Evolutionary conservation across 768 basidiomycete species (phyloP).

Genomic region (Kwoniella bestiolae): DNA sequence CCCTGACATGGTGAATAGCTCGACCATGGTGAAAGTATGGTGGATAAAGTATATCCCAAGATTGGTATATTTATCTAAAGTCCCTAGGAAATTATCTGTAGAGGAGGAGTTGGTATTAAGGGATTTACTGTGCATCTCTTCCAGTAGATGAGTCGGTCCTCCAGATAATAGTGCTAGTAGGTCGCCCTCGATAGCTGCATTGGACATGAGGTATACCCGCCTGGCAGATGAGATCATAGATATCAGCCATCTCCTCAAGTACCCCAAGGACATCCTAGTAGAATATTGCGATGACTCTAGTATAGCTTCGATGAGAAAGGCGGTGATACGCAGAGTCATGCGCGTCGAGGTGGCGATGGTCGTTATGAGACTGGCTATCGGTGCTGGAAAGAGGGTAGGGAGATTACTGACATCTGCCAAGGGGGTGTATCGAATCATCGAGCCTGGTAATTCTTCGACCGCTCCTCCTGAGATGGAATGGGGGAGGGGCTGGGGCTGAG

Average conservation of each 20-base stretch:
- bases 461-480: neutral
- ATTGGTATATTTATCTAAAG: conserved; percentile 59
- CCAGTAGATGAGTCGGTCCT: neutral
- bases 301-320: conserved; percentile 57
- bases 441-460: conserved; percentile 10
- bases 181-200: conserved; percentile 38
- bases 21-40: conserved; percentile 58
- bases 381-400: conserved; percentile 54
- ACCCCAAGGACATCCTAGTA: conserved; percentile 51
- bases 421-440: conserved; percentile 14
- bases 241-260: conserved; percentile 55
- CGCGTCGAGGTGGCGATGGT: conserved; percentile 52
- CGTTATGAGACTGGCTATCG: conserved; percentile 56
- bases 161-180: conserved; percentile 18
- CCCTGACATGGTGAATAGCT: conserved; percentile 59
- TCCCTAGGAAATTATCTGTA: conserved; percentile 50
- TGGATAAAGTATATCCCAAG: conserved; percentile 58
- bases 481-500: neutral
- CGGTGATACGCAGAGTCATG: conserved; percentile 45
- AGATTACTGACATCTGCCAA: conserved; percentile 23
- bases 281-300: conserved; percentile 48
- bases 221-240: conserved; percentile 56
- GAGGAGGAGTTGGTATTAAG: neutral
- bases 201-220: conserved; percentile 51
- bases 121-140: neutral